Evolutionary conservation across 495 filamentous ascomycete species (phyloP), one percentile per base, ranked within the genome.

Genomic region (Aspergillus cristatus): DNA sequence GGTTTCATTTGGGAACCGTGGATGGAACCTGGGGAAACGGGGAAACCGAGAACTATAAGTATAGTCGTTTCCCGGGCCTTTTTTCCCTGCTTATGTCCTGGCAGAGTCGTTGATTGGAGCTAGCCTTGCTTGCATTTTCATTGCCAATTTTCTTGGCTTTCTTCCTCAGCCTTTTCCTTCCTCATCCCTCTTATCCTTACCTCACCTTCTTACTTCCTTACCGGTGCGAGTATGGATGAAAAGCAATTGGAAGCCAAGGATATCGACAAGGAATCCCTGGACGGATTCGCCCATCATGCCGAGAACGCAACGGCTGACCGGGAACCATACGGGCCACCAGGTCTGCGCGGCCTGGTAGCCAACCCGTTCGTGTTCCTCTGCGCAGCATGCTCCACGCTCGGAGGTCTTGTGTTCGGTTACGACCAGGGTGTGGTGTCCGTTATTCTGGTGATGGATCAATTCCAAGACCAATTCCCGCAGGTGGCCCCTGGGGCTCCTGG

Each of bases 361-460:
- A 72, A 65, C 42, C 60, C 56, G 3, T 77, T 71, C 44, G 71
- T 75, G 24, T 45, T 69, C 11, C 40, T 71, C 14, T 75, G 71
- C 43, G 74, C 75, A 1, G 62, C 63, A 1, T 74, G 75, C 46
- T 64, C 71, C 5, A 70, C 74, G 0, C 51, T 78, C 0, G 74
- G 75, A 34, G 75, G 75, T 29, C 47, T 76, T 32, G 46, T 74
- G 7, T 78, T 78, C 38, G 75, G 75, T 12, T 78, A 77, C 47
- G 74, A 78, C 37, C 69, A 72, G 38, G 65, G 58, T 18, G 75
- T 79, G 12, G 65, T 79, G 18, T 73, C 69, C 2, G 62, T 79
- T 1, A 73, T 71, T 14, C 51, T 77, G 26, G 70, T 75, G 13
- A 75, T 76, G 72, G 59, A 70, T 16, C 72, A 76, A 35, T 78